These are phyloP conservation scores for Cyamopsis tetragonoloba DNA, from an alignment of 306 rosid species.

Conservation along the genomic window DNA sequence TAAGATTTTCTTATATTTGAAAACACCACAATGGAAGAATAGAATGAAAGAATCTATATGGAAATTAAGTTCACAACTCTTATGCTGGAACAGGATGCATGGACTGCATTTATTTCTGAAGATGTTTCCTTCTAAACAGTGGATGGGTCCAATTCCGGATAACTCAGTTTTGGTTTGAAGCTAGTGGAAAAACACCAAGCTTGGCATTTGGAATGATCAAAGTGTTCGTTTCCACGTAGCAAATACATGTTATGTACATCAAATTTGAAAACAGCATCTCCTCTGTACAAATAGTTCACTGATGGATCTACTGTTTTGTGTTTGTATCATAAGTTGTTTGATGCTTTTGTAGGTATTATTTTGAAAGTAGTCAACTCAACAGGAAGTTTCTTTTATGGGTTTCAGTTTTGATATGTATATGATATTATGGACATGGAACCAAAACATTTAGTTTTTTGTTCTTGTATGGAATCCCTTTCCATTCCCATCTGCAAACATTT, in stretches of 20 bases:
- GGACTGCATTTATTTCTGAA: constrained; percentile 77
- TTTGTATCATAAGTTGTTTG: constrained; percentile 34
- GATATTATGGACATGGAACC: constrained; percentile 27
- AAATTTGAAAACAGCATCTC: constrained; percentile 28
- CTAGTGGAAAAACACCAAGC: constrained; percentile 9
- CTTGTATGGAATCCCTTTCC: constrained; percentile 7
- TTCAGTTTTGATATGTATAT: constrained; percentile 31
- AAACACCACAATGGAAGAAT: no score
- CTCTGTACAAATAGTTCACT: constrained; percentile 34
- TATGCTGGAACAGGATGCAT: constrained; percentile 65
- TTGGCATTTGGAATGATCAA: not conserved
- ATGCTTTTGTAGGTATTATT: constrained; percentile 33
- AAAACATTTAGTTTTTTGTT: constrained; percentile 14
- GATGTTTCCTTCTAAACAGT: constrained; percentile 54
- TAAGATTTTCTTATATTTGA: no score
- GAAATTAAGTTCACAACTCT: constrained; percentile 14
- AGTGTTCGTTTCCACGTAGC: constrained; percentile 8
- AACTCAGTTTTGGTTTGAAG: constrained; percentile 26
- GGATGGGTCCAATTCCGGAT: constrained; percentile 17
- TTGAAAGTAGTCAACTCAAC: constrained; percentile 28
- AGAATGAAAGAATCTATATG: not conserved
- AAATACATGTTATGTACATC: constrained; percentile 14
- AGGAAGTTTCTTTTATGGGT: constrained; percentile 22
- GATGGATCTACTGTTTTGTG: constrained; percentile 13
- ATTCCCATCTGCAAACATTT: not conserved